A percentile compares a stretch with the other conserved stretches of the same genome.
Evolutionary conservation across 352 stramenopile genomes (phyloP).

Genomic region (Globisporangium perplexum): DNA sequence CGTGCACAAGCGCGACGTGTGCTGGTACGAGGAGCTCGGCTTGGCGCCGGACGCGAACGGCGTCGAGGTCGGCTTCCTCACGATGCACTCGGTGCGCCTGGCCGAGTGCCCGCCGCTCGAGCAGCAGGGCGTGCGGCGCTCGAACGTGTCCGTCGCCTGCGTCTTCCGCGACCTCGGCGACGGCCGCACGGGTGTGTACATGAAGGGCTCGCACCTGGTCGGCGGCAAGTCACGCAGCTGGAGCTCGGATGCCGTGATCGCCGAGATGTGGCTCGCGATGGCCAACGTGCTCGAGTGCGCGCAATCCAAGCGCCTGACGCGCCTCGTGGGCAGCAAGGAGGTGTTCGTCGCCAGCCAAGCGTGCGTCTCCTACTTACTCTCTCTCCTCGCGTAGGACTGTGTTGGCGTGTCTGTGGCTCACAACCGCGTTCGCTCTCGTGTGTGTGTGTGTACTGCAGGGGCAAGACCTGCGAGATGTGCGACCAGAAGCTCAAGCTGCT

Average conservation of each 20-base stretch:
- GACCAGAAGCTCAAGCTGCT: constrained; percentile 48
- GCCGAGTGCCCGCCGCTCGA: constrained; percentile 54
- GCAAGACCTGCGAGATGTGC: constrained; percentile 56
- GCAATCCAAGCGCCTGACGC: constrained; percentile 52
- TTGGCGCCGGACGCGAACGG: constrained; percentile 39
- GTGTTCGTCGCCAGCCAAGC: constrained; percentile 38
- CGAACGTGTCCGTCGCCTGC: constrained; percentile 52
- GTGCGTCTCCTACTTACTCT: constrained; percentile 17
- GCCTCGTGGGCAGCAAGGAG: constrained; percentile 44
- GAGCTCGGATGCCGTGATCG: constrained; percentile 46
- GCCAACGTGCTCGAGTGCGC: constrained; percentile 46
- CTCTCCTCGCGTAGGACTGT: too few relatives aligned
- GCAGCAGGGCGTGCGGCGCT: constrained; percentile 44
- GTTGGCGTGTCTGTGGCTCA: too few relatives aligned
- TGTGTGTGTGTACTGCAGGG: constrained; percentile 10
- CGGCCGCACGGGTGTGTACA: constrained; percentile 50
- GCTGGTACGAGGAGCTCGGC: constrained; percentile 59
- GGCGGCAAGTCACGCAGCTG: constrained; percentile 54
- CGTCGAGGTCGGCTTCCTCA: constrained; percentile 50
- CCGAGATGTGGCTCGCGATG: constrained; percentile 56
- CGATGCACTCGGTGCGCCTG: constrained; percentile 51
- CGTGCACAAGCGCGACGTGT: constrained; percentile 59
- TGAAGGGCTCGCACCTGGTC: constrained; percentile 48
- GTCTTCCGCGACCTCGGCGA: constrained; percentile 48
- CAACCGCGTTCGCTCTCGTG: too few relatives aligned